Percentiles rank a stretch among this genome's conserved stretches.
Evolutionary conservation across 2,329 filamentous ascomycete genomes (phyloP).

Genomic region (Cladophialophora chaetospira): DNA sequence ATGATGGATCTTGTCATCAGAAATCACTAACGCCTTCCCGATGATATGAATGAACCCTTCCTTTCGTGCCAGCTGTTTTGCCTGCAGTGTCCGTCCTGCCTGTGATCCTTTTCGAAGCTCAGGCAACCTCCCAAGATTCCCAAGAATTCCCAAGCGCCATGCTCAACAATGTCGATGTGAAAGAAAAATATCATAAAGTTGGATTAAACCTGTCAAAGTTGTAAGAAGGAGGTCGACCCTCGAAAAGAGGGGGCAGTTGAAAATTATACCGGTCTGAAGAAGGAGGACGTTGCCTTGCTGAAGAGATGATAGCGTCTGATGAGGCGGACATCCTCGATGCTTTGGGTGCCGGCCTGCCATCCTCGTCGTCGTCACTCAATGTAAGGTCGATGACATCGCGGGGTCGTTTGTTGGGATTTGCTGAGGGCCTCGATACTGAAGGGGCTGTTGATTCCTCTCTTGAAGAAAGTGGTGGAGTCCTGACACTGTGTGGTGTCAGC

Average conservation of each 20-base stretch:
- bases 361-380: constrained; percentile 54
- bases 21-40: not conserved
- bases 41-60: no score
- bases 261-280: constrained; percentile 21
- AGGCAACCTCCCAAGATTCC: not conserved
- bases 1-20: not conserved
- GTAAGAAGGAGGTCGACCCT: constrained; percentile 7
- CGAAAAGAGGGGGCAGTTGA: constrained; percentile 16
- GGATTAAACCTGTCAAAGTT: constrained; percentile 17
- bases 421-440: constrained; percentile 21
- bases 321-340: constrained; percentile 1
- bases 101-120: no score
- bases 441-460: constrained; percentile 35
- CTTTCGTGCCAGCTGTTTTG: no score
- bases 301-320: not conserved
- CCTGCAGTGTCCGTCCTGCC: no score
- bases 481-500: constrained; percentile 41
- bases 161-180: constrained; percentile 6
- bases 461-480: constrained; percentile 36
- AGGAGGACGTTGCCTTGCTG: constrained; percentile 7
- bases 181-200: constrained; percentile 9
- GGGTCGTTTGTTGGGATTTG: constrained; percentile 47
- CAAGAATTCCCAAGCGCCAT: constrained; percentile 18
- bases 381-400: constrained; percentile 58
- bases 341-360: constrained; percentile 38